Evolutionary conservation across 2,329 filamentous ascomycete species (phyloP), one percentile per base, ranked within the genome.

Genomic region (Endoconidiophora laricicola): DNA sequence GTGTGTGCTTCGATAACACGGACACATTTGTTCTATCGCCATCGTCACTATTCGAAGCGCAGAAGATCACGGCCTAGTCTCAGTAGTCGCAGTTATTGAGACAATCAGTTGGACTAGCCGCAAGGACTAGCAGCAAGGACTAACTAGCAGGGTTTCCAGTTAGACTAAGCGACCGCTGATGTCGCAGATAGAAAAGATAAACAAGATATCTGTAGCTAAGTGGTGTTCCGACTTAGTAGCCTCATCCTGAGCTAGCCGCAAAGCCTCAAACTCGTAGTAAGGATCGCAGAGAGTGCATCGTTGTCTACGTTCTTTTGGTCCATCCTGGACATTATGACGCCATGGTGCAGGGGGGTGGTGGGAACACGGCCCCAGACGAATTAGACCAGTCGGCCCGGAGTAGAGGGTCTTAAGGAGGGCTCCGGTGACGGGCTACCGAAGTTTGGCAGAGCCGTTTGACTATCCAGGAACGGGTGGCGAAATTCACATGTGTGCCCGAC

Each of bases 341-440:
- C 44, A 53, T 50, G 16, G 22, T 50, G 48, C 52, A 53, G 45
- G 44, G 26, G 26, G 44, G 42, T 50, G 36, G 33, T 53, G 40
- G 44, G 40, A 48, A 46, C 39, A 47, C 52, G 48, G 52, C 52
- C 44, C 16, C 44, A 53, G 33, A 44, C 52, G 52, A 53, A 48
- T 47, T 53, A 47, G 52, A 45, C 41, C 40, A 50, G 52, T 53
- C 52, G 52, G 52, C 12, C 48, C 52, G 52, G 52, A 49, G 52
- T 36, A 53, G 36, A 46, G 39, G 47, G 48, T 24, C 40, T 26
- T 42, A 43, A 37, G 33, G 51, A 46, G 20, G 36, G 44, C 43
- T 20, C 47, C 52, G 52, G 44, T 47, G 47, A 53, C 52, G 52
- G 48, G 48, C 39, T 37, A 48, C 52, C 52, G 52, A 53, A 42